Base-by-base conservation (phyloP, 225 moss, liverwort and hornwort species). In the Asterella californica region DNA sequence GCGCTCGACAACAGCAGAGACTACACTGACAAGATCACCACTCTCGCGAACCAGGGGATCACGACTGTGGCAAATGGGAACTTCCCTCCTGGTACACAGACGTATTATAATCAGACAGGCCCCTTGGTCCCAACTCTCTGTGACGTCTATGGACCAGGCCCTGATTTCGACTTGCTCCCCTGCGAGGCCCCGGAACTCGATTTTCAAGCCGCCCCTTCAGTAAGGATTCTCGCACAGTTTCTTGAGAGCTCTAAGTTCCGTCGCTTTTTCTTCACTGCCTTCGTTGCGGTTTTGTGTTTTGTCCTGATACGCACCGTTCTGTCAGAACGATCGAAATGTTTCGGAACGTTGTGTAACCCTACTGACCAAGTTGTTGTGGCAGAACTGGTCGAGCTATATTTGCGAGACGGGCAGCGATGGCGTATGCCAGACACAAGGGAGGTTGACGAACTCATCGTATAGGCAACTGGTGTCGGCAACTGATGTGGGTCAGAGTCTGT, bases 31-130 rank as follows among this genome's bases (percentile, higher is more conserved):
- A 22, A 75, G 10, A 81, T 91, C 46, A 75, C 79, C 55, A n/a
- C 18, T 29, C 15, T 69, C 21, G 73, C 83, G 9, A 91, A 91
- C 62, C 4, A 19, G 0, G 81, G 54, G 17, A 25, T 83, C 21
- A 57, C 18, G 10, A 45, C 0, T 2, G 15, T 46, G 9, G 48
- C 79, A 6, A 90, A 91, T 65, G 27, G 32, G 27, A 83, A 85
- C 30, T 50, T 67, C 9, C 76, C 76, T 67, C 84, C 83, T n/a
- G 79, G 61, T 15, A 75, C 79, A n/a, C 78, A 78, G 0, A 14
- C 46, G 6, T 88, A 66, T 30, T 91, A 87, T 81, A 91, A 91
- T 34, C 90, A 90, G 72, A 82, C 83, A 61, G 91, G 91, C 19
- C 91, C 91, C 8, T 15, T 80, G 15, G 88, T 91, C 8, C 90